Conservation (phyloP, 306 rosid species). For the Pyrus betulifolia region DNA sequence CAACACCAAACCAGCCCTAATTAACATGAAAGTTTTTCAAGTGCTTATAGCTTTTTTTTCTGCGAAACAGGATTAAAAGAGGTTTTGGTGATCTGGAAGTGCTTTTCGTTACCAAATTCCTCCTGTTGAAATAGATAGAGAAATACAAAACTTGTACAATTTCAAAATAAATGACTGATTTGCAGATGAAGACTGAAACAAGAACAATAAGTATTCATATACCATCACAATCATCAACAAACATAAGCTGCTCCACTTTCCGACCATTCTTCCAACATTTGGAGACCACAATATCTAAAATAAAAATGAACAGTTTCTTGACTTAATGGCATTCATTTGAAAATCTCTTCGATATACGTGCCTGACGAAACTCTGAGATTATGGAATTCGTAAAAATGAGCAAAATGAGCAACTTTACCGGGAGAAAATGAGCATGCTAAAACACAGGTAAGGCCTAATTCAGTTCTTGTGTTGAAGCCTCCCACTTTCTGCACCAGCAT, state of each 20-base stretch:
- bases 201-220: background rate
- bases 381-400: background rate
- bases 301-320: background rate
- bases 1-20: too few species aligned
- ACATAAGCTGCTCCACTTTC: background rate
- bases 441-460: background rate
- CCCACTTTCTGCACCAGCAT: constrained; percentile 93
- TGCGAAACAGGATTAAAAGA: too few species aligned
- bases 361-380: background rate
- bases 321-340: background rate
- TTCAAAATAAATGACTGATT: too few species aligned
- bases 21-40: too few species aligned
- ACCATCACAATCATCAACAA: background rate
- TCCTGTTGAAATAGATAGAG: too few species aligned
- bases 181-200: background rate
- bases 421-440: background rate
- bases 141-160: too few species aligned
- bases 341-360: background rate
- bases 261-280: background rate
- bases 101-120: too few species aligned
- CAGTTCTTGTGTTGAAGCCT: constrained; percentile 89
- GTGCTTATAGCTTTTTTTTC: too few species aligned
- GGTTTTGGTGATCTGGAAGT: too few species aligned
- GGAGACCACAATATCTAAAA: background rate
- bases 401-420: background rate